Evolutionary conservation across 2,329 filamentous ascomycete species (phyloP).

Genomic region (Paecilomyces sp.): DNA sequence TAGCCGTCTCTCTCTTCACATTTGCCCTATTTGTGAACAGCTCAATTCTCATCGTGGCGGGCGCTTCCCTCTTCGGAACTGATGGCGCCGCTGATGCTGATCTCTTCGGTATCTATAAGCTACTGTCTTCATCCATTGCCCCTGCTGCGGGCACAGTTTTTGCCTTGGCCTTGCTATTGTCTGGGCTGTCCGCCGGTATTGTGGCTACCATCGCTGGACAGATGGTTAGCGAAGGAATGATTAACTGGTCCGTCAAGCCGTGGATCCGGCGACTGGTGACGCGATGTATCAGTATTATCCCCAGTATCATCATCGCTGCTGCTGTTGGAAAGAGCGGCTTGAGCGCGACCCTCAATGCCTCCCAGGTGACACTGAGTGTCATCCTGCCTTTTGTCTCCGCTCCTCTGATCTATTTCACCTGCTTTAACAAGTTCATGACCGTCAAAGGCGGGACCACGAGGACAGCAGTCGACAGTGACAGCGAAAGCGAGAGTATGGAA

Average conservation of each 20-base stretch:
- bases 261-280: constrained; percentile 76
- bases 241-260: constrained; percentile 66
- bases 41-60: constrained; percentile 74
- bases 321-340: constrained; percentile 67
- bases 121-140: constrained; percentile 63
- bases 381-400: constrained; percentile 75
- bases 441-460: constrained; percentile 36
- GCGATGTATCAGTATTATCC: constrained; percentile 71
- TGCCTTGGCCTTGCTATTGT: constrained; percentile 70
- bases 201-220: constrained; percentile 86
- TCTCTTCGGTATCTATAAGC: constrained; percentile 72
- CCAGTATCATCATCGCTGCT: constrained; percentile 74
- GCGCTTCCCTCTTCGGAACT: constrained; percentile 63
- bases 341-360: constrained; percentile 63
- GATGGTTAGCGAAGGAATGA: constrained; percentile 78
- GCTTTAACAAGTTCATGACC: constrained; percentile 71
- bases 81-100: constrained; percentile 59
- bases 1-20: constrained; percentile 66
- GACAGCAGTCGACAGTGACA: constrained; percentile 32
- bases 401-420: constrained; percentile 80
- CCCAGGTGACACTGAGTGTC: constrained; percentile 70
- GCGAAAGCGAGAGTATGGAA: constrained; percentile 19
- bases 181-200: constrained; percentile 73
- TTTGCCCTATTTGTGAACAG: constrained; percentile 82
- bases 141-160: constrained; percentile 77